These are phyloP conservation scores for Corymbia calophylla DNA, from an alignment of 441 rosid species.

Conservation along the genomic window DNA sequence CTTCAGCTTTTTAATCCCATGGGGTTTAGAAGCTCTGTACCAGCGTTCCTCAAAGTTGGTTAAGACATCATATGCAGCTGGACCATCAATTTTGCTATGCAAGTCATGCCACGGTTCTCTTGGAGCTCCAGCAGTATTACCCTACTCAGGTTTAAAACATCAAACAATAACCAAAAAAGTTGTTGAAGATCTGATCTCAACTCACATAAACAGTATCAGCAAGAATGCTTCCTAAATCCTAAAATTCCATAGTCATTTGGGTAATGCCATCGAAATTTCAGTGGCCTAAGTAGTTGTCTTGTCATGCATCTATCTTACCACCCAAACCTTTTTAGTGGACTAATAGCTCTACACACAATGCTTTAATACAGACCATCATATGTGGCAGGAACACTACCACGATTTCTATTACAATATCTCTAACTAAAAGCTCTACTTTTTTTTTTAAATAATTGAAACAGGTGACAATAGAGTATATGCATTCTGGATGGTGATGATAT, in stretches of 20 bases:
- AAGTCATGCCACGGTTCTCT: constrained; percentile 99
- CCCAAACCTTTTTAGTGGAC: neutral
- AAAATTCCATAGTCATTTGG: neutral
- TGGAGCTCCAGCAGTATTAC: constrained; percentile 55
- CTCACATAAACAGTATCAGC: neutral
- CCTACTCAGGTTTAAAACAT: constrained; percentile 29
- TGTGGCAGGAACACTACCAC: neutral
- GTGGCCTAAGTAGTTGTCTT: neutral
- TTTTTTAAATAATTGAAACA: neutral
- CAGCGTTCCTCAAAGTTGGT: constrained; percentile 94
- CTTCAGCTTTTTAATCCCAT: constrained; percentile 52
- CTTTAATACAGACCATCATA: neutral
- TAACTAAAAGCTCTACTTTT: neutral
- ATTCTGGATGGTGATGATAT: neutral
- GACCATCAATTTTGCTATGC: constrained; percentile 90
- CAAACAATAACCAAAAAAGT: neutral
- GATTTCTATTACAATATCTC: neutral
- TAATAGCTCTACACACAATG: neutral
- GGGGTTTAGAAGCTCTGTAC: constrained; percentile 79
- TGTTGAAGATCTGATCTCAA: neutral
- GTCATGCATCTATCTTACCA: neutral
- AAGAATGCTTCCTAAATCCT: neutral
- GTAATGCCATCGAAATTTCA: neutral
- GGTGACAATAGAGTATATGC: neutral
- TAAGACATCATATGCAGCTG: constrained; percentile 93